Conservation (phyloP, 2,329 filamentous ascomycete genomes). For the Trichoderma asperellum region DNA sequence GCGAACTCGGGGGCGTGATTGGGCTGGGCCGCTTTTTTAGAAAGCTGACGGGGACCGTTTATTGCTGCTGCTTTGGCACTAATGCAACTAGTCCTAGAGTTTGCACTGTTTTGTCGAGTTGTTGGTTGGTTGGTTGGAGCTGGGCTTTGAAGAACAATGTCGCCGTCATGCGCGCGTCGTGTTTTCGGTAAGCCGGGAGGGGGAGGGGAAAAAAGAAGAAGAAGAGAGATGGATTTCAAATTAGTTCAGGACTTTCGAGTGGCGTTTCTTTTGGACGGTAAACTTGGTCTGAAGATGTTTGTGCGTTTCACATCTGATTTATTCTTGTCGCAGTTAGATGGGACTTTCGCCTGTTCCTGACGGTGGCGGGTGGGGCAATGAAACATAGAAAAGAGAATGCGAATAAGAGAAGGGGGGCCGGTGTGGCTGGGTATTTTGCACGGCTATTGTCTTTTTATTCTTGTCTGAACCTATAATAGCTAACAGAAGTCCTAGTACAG, state of each 20-base stretch:
- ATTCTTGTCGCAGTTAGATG: slow-evolving; percentile 22
- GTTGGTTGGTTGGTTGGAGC: neutral
- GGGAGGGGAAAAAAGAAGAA: neutral
- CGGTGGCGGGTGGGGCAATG: neutral
- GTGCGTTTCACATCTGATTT: slow-evolving; percentile 16
- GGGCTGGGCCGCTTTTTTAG: slow-evolving; percentile 15
- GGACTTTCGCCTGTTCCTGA: neutral
- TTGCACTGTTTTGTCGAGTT: neutral
- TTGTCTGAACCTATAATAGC: neutral
- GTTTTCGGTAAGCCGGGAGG: neutral
- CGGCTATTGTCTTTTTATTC: neutral
- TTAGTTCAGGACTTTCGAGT: neutral
- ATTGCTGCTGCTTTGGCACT: neutral
- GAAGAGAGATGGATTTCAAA: neutral
- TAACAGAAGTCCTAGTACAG: neutral
- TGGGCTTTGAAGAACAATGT: neutral
- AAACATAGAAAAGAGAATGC: neutral
- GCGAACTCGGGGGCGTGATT: neutral
- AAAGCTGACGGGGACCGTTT: slow-evolving; percentile 17
- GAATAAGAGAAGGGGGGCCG: neutral
- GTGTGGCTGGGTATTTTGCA: neutral
- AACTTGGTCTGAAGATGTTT: neutral
- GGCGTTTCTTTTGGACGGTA: neutral
- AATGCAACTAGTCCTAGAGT: neutral
- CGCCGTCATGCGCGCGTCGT: neutral